Percentiles rank a stretch among this genome's conserved stretches.
Evolutionary conservation across 441 rosid species (phyloP).

Genomic region (Adansonia madagascariensis): DNA sequence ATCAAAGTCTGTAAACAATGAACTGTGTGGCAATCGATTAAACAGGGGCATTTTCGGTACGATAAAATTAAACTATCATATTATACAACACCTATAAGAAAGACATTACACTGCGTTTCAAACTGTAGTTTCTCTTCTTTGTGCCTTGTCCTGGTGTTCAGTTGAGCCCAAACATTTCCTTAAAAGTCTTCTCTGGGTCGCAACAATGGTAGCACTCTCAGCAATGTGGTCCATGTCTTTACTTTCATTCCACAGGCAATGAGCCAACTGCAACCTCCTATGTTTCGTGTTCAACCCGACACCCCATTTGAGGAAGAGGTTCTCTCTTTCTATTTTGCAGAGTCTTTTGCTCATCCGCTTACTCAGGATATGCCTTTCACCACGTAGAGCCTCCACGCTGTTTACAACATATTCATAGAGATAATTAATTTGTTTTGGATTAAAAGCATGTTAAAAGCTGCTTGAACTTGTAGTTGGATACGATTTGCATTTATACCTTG

Average conservation of each 20-base stretch:
- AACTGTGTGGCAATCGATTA: not conserved
- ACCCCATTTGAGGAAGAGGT: conserved; percentile 71
- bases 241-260: conserved; percentile 68
- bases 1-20: conserved; percentile 8
- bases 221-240: conserved; percentile 65
- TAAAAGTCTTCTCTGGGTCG: conserved; percentile 67
- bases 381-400: conserved; percentile 68
- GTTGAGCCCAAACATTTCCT: conserved; percentile 80
- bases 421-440: not conserved
- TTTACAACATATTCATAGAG: conserved; percentile 9
- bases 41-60: not conserved
- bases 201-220: conserved; percentile 75
- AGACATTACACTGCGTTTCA: conserved; percentile 57
- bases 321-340: conserved; percentile 60
- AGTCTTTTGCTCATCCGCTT: conserved; percentile 67
- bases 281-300: conserved; percentile 59
- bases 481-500: conserved; percentile 52
- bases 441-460: not conserved
- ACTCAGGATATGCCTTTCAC: conserved; percentile 78
- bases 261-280: conserved; percentile 68
- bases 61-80: not conserved
- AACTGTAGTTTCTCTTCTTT: conserved; percentile 43
- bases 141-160: conserved; percentile 50
- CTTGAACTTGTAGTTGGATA: not conserved
- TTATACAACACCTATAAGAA: conserved; percentile 31